Base-by-base conservation (phyloP, 768 basidiomycete genomes). In the Rhizopogon vinicolor region DNA sequence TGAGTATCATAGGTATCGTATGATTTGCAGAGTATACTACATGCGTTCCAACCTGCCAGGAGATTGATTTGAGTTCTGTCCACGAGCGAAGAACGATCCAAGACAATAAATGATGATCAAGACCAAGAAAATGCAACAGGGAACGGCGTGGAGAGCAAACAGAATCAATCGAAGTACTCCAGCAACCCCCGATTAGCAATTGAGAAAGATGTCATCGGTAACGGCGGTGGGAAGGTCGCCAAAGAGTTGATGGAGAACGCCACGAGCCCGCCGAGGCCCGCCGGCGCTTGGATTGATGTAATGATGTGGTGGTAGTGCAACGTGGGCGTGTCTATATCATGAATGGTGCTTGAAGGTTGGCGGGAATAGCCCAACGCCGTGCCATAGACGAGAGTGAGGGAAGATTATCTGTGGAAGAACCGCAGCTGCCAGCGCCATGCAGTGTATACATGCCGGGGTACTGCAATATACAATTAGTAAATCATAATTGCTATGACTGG, bases 341-440 rank as follows among this genome's bases (percentile, higher is more conserved):
- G 16, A 74, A 74, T 9, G 67, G 66, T 18, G 69, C 63, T 25
- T 70, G 70, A 28, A 67, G 60, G 18, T 59, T 69, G 5, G 68
- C 61, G n/a, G 73, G 62, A 41, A 60, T 63, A 2, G 74, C 67
- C 73, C 73, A 74, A 18, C 73, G 68, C 40, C 73, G 67, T n/a
- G 65, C 62, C 62, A 74, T 62, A 2, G 70, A 62, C 3, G 72
- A 71, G 48, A 72, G 73, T 45, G 70, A 61, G 0, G 68, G 68
- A 9, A 70, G 64, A 54, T 68, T 70, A 45, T 69, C 68, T 18
- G 69, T 60, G 3, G 68, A 59, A n/a, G 68, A 60, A 60, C 66
- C 57, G 44, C 68, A 72, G 61, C 60, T 63, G 59, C 59, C 62
- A 22, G 64, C 51, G 22, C 61, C 5, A 22, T 70, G 61, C 1